These are phyloP conservation scores for Tolypocladium endophyticum DNA, from an alignment of 2,329 filamentous ascomycete species.

Conservation along the genomic window DNA sequence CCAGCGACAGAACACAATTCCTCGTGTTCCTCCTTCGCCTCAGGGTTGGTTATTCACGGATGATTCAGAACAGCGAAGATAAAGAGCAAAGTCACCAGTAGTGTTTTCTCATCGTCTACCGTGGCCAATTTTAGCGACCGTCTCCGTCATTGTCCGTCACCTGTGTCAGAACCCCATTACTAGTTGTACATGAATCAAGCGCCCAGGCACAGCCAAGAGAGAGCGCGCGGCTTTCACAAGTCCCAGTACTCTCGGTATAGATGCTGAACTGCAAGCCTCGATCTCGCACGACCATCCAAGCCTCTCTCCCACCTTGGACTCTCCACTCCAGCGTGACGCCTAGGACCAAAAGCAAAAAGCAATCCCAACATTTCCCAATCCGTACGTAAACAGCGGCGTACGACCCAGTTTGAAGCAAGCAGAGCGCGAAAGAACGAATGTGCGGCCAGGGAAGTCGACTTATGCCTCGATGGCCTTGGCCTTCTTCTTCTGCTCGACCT, in stretches of 20 bases:
- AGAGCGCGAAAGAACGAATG: conserved; percentile 8
- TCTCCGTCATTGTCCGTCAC: background rate
- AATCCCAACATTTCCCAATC: conserved; percentile 2
- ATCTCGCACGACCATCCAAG: background rate
- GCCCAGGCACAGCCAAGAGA: background rate
- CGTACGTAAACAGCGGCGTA: background rate
- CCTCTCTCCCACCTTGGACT: background rate
- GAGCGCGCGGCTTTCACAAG: background rate
- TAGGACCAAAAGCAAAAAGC: background rate
- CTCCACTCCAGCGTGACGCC: background rate
- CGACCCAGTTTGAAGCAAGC: conserved; percentile 1
- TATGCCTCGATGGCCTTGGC: conserved; percentile 41
- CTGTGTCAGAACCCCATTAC: background rate
- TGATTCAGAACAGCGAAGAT: background rate
- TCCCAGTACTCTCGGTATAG: background rate
- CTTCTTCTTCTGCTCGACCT: conserved; percentile 98
- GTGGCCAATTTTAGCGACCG: background rate
- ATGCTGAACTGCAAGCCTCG: background rate
- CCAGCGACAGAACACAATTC: background rate
- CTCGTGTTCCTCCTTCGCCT: no score
- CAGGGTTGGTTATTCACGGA: background rate
- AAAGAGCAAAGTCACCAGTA: background rate
- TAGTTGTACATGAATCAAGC: background rate
- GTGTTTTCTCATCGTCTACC: background rate
- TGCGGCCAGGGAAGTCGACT: conserved; percentile 2